Evolutionary conservation across 2,329 filamentous ascomycete genomes (phyloP).

Genomic region (Ceratocystis variospora): DNA sequence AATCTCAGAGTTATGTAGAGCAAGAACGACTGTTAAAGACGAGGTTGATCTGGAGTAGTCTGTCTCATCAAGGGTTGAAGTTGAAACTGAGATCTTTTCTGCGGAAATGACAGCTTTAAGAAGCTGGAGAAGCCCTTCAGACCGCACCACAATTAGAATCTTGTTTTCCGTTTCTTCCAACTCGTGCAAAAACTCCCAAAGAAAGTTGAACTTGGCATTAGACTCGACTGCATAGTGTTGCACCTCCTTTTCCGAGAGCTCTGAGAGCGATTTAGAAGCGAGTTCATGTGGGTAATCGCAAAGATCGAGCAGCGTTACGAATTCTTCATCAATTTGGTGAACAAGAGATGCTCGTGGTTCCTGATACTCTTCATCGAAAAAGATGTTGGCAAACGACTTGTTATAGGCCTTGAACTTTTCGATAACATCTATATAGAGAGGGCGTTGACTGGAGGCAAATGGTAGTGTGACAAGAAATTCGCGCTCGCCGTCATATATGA

Average conservation of each 20-base stretch:
- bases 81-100: slow-evolving; percentile 28
- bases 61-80: slow-evolving; percentile 25
- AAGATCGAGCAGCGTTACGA: slow-evolving; percentile 38
- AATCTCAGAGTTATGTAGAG: slow-evolving; percentile 29
- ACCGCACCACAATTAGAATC: slow-evolving; percentile 41
- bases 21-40: slow-evolving; percentile 31
- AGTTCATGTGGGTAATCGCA: slow-evolving; percentile 45
- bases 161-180: slow-evolving; percentile 33
- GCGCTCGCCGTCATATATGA: slow-evolving; percentile 21
- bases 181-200: slow-evolving; percentile 39
- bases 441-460: slow-evolving; percentile 39
- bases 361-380: slow-evolving; percentile 29
- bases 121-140: slow-evolving; percentile 37
- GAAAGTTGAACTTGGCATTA: slow-evolving; percentile 47
- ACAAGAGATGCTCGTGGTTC: slow-evolving; percentile 31
- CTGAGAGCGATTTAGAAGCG: slow-evolving; percentile 31
- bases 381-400: slow-evolving; percentile 32
- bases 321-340: slow-evolving; percentile 37
- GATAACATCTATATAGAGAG: slow-evolving; percentile 39
- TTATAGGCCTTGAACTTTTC: slow-evolving; percentile 32
- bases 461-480: slow-evolving; percentile 44
- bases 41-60: slow-evolving; percentile 25
- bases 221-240: slow-evolving; percentile 42
- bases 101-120: slow-evolving; percentile 36
- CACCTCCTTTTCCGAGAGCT: slow-evolving; percentile 30